Evolutionary conservation across 2,329 filamentous ascomycete genomes (phyloP).

Genomic region (Aspergillus nomiae): DNA sequence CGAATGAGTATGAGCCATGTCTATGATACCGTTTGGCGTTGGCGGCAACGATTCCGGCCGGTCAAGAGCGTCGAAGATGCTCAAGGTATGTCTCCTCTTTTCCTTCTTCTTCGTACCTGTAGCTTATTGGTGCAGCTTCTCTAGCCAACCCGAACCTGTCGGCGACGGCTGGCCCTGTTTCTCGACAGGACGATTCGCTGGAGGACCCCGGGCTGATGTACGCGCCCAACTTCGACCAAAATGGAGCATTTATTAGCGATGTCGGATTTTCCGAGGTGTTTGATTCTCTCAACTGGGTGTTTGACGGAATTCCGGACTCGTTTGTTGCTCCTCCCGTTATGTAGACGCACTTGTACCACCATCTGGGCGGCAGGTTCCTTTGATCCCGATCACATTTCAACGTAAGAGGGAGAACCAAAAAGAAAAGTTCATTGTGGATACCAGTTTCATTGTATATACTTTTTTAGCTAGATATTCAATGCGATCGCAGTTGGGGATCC

Average conservation of each 20-base stretch:
- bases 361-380: background rate
- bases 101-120: conserved; percentile 7
- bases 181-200: conserved; percentile 33
- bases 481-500: background rate
- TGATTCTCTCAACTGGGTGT: conserved; percentile 88
- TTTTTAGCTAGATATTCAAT: background rate
- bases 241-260: conserved; percentile 40
- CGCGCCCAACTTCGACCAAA: conserved; percentile 38
- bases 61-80: conserved; percentile 62
- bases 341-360: conserved; percentile 13
- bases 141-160: conserved; percentile 41
- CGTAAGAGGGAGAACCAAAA: background rate
- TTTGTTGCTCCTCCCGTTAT: conserved; percentile 40
- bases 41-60: conserved; percentile 66
- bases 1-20: conserved; percentile 68
- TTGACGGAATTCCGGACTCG: conserved; percentile 77
- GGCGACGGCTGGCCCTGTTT: conserved; percentile 25
- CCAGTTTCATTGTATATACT: background rate
- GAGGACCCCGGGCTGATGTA: conserved; percentile 36
- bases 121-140: conserved; percentile 27
- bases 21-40: conserved; percentile 67
- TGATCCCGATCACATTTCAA: background rate
- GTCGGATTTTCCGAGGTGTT: conserved; percentile 72
- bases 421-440: conserved; percentile 5
- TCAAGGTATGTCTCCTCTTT: conserved; percentile 58